Percentiles rank a stretch among this genome's conserved stretches.
Evolutionary conservation across 352 stramenopile species (phyloP).

Genomic region (Elongisporangium prolatum): DNA sequence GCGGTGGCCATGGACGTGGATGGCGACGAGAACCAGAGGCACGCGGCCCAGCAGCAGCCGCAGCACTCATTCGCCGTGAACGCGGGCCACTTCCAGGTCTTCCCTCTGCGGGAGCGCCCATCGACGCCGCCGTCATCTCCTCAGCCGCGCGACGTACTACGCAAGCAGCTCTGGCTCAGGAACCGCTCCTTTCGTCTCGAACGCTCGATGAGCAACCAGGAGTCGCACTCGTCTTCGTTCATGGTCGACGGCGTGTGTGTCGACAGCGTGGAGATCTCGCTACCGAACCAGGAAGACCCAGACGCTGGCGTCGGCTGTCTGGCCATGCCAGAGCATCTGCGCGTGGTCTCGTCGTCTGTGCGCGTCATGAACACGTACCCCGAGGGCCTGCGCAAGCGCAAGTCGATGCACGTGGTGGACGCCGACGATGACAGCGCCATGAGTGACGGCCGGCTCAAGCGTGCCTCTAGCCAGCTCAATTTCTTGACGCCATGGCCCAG

Average conservation of each 20-base stretch:
- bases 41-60: constrained; percentile 11
- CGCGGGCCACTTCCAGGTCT: constrained; percentile 39
- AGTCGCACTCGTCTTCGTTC: constrained; percentile 5
- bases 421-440: constrained; percentile 8
- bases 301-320: constrained; percentile 11
- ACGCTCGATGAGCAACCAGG: constrained; percentile 7
- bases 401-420: constrained; percentile 60
- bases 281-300: constrained; percentile 20
- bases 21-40: constrained; percentile 7
- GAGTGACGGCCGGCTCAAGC: constrained; percentile 39
- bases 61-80: background rate
- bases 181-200: constrained; percentile 23
- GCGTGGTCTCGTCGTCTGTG: constrained; percentile 37
- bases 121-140: constrained; percentile 75
- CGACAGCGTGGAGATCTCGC: constrained; percentile 62
- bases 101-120: constrained; percentile 37
- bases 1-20: constrained; percentile 23
- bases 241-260: constrained; percentile 37
- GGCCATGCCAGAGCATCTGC: constrained; percentile 56
- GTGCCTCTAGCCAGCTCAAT: constrained; percentile 66
- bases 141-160: constrained; percentile 65
- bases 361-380: constrained; percentile 59
- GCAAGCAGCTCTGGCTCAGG: constrained; percentile 63
- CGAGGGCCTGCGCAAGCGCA: constrained; percentile 72
- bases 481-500: constrained; percentile 24